Evolutionary conservation across 495 filamentous ascomycete species (phyloP).

Genomic region (Penicillium argentinense): DNA sequence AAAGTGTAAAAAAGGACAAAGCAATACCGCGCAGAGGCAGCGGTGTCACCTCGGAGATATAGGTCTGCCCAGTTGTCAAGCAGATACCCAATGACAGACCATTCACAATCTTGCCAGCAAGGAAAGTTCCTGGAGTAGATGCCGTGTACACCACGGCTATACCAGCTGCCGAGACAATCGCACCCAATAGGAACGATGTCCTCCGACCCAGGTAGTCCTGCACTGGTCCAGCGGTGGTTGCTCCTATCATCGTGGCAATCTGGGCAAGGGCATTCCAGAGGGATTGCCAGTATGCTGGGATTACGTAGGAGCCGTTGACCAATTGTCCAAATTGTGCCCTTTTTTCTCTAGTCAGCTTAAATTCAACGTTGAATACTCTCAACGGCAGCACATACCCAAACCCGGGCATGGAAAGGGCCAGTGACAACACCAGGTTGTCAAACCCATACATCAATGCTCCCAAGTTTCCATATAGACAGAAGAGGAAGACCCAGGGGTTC

Average conservation of each 20-base stretch:
- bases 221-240: slow-evolving; percentile 20
- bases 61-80: slow-evolving; percentile 25
- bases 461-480: slow-evolving; percentile 21
- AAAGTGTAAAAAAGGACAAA: slow-evolving; percentile 20
- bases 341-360: neutral
- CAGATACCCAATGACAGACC: slow-evolving; percentile 20
- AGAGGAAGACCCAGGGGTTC: slow-evolving; percentile 14
- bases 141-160: slow-evolving; percentile 21
- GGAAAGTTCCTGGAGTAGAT: slow-evolving; percentile 16
- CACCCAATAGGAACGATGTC: slow-evolving; percentile 14
- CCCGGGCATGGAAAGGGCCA: slow-evolving; percentile 25
- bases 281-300: slow-evolving; percentile 30
- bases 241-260: slow-evolving; percentile 24
- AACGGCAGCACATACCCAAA: slow-evolving; percentile 18
- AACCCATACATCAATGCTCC: slow-evolving; percentile 28
- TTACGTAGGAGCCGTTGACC: slow-evolving; percentile 13
- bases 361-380: neutral
- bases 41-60: slow-evolving; percentile 28
- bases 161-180: slow-evolving; percentile 18
- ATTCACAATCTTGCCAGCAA: slow-evolving; percentile 28
- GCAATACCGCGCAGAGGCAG: slow-evolving; percentile 22
- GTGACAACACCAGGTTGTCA: slow-evolving; percentile 25
- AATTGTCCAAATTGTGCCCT: slow-evolving; percentile 14
- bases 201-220: slow-evolving; percentile 23
- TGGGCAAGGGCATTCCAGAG: slow-evolving; percentile 30